Evolutionary conservation across 2,329 filamentous ascomycete genomes (phyloP), one percentile per base, ranked within the genome.

Genomic region (Aspergillus fischeri): DNA sequence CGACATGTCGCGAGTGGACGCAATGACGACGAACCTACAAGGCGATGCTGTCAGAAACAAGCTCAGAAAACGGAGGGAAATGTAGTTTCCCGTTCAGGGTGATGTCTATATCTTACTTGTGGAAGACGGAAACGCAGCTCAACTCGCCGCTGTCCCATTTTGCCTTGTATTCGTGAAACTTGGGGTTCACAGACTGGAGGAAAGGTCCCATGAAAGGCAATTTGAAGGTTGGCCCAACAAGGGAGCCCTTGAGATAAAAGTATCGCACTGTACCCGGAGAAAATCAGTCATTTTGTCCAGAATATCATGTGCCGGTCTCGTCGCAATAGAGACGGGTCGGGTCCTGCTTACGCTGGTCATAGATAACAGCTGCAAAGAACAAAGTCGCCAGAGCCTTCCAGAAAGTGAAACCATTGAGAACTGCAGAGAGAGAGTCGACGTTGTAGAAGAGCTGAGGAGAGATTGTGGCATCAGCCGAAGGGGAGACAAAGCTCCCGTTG

Each of bases 41-140:
- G 17, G 14, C 59, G 44, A 38, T 10, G 38, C 6, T 14, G 32
- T 32, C 21, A 11, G 42, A 7, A 17, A 47, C 49, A 56, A 35
- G 14, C 5, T 11, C 48, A 35, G 4, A 25, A 20, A 42, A 53
- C 21, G 28, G 42, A 53, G 9, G 20, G 10, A 38, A 53, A 27
- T 25, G 42, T 52, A 42, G 17, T 50, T 41, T 27, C 41, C 25
- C 21, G 38, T 49, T n/a, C 27, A 48, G 53, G 52, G 17, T 20
- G 35, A 49, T 17, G 2, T 21, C 21, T 21, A 6, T 25, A 24
- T 53, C 86, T 66, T 84, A 96, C 91, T 97, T 99, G 86, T 99
- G 94, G 81, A 99, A 99, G 69, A 99, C 92, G 2, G 92, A 97
- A 60, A 99, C 94, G 72, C 94, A 99, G 81, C 92, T 97, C 66